Evolutionary conservation across 176 grass and related monocot genomes (phyloP).

Genomic region (maize (Zea mays)): Zm-B73-REFERENCE-NAM-5.0 NC_050098.1:66953001-66953500

Average conservation of each 20-base stretch:
- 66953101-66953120: constrained; percentile 26
- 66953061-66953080: constrained; percentile 78
- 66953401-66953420: background rate
- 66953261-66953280: background rate
- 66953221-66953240: background rate
- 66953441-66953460: constrained; percentile 55
- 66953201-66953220: background rate
- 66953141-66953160: background rate
- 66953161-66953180: background rate
- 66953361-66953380: background rate
- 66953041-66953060: constrained; percentile 59
- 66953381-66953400: background rate
- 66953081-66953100: constrained; percentile 70
- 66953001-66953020: constrained; percentile 69
- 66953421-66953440: constrained; percentile 19
- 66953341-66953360: background rate
- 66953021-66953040: constrained; percentile 62
- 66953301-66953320: background rate
- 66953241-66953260: background rate
- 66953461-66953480: constrained; percentile 66
- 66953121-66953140: background rate
- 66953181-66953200: background rate
- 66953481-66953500: constrained; percentile 58
- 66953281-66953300: background rate
- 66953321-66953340: background rate